Conservation (phyloP, 176 grass and related monocot genomes). For the Puccinellia tenuiflora region DNA sequence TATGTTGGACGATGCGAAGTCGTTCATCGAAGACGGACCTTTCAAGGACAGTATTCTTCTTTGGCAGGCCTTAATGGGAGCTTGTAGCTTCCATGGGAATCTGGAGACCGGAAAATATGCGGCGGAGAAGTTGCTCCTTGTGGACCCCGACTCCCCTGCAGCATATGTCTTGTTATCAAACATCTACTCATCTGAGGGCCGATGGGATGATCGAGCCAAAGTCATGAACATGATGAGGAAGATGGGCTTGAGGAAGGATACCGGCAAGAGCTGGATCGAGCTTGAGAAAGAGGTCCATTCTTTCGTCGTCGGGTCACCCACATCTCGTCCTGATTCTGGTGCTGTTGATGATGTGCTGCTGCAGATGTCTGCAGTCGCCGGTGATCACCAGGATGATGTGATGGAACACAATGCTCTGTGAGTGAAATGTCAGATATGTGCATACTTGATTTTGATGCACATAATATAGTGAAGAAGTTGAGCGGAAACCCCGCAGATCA, state of each 20-base stretch:
- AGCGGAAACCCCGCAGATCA: not conserved
- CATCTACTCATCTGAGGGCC: constrained; percentile 56
- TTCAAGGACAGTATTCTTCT: constrained; percentile 39
- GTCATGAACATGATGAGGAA: constrained; percentile 65
- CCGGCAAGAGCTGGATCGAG: constrained; percentile 85
- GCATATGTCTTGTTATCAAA: constrained; percentile 78
- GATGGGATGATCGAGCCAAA: constrained; percentile 59
- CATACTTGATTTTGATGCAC: not conserved
- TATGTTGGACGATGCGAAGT: constrained; percentile 53
- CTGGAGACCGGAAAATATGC: constrained; percentile 61
- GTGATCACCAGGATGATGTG: constrained; percentile 34
- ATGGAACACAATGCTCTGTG: constrained; percentile 30
- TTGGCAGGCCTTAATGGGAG: constrained; percentile 84
- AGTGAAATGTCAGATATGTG: constrained; percentile 3
- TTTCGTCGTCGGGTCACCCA: constrained; percentile 30
- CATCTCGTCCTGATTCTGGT: constrained; percentile 30
- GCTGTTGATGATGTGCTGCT: constrained; percentile 32
- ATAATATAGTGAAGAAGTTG: not conserved
- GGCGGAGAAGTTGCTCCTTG: constrained; percentile 48
- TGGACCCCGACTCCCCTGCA: constrained; percentile 43
- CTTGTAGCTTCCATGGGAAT: constrained; percentile 72
- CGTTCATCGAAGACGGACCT: constrained; percentile 63
- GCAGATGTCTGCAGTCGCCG: constrained; percentile 24
- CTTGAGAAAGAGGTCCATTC: constrained; percentile 48
- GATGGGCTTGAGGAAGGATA: constrained; percentile 70